These are phyloP conservation scores for Emydomyces testavorans DNA, from an alignment of 2,329 filamentous ascomycete genomes.

Conservation along the genomic window DNA sequence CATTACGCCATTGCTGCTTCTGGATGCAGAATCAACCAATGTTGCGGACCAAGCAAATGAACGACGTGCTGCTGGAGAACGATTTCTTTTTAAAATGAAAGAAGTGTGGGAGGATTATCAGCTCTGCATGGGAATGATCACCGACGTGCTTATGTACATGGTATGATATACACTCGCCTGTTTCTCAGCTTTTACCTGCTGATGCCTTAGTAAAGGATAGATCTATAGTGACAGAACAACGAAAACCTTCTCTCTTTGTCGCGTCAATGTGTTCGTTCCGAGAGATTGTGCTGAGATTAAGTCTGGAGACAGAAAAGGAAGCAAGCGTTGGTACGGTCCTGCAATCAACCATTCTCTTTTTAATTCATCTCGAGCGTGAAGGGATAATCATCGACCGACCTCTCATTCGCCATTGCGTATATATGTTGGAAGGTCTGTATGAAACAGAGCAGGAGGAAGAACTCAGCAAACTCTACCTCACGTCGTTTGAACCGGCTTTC, in stretches of 20 bases:
- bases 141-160: conserved; percentile 95
- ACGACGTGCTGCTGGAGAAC: conserved; percentile 66
- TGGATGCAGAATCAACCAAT: conserved; percentile 36
- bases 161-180: conserved; percentile 30
- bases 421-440: conserved; percentile 84
- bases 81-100: conserved; percentile 64
- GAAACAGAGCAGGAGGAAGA: conserved; percentile 69
- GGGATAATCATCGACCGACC: conserved; percentile 79
- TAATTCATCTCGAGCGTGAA: conserved; percentile 82
- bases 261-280: conserved; percentile 79
- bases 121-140: conserved; percentile 89
- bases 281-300: conserved; percentile 64
- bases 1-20: conserved; percentile 58
- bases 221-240: conserved; percentile 62
- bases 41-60: conserved; percentile 58
- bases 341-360: conserved; percentile 72
- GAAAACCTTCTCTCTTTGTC: conserved; percentile 66
- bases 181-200: not conserved
- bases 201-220: conserved; percentile 49
- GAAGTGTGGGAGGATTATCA: conserved; percentile 81
- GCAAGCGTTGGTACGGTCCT: conserved; percentile 59
- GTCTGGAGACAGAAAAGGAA: conserved; percentile 34
- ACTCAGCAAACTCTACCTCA: conserved; percentile 69
- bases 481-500: conserved; percentile 69
- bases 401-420: conserved; percentile 68